Evolutionary conservation across 495 filamentous ascomycete species (phyloP).

Genomic region (Penicillium turbatum): DNA sequence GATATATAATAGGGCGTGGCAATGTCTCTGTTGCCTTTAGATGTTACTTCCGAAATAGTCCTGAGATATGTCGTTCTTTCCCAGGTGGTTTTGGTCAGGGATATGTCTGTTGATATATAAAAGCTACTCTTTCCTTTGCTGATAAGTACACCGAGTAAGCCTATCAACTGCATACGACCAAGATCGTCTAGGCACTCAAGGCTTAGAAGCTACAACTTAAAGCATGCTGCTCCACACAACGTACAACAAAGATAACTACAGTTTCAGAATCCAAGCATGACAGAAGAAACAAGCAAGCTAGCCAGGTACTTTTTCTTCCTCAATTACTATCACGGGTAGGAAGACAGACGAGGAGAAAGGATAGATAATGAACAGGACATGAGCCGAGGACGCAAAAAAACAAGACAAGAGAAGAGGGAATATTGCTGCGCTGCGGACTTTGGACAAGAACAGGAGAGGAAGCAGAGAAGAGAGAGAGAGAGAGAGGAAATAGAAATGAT

Average conservation of each 20-base stretch:
- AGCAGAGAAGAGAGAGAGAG: constrained; percentile 10
- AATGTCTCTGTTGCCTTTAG: too few species aligned
- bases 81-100: too few species aligned
- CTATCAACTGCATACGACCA: too few species aligned
- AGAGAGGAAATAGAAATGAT: constrained; percentile 19
- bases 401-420: constrained; percentile 37
- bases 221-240: background rate
- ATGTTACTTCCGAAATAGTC: too few species aligned
- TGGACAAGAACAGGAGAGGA: constrained; percentile 37
- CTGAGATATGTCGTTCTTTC: too few species aligned
- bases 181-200: background rate
- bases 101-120: too few species aligned
- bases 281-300: background rate
- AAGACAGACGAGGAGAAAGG: constrained; percentile 27
- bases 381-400: constrained; percentile 32
- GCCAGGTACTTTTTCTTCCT: constrained; percentile 37
- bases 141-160: too few species aligned
- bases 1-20: too few species aligned
- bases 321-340: constrained; percentile 37
- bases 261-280: background rate
- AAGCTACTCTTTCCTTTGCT: too few species aligned
- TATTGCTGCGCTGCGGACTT: constrained; percentile 45
- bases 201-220: background rate
- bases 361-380: constrained; percentile 27
- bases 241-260: background rate